Evolutionary conservation across 148 eudicot genomes (phyloP), one percentile per base, ranked within the genome.

Genomic region (Beta vulgaris): DNA sequence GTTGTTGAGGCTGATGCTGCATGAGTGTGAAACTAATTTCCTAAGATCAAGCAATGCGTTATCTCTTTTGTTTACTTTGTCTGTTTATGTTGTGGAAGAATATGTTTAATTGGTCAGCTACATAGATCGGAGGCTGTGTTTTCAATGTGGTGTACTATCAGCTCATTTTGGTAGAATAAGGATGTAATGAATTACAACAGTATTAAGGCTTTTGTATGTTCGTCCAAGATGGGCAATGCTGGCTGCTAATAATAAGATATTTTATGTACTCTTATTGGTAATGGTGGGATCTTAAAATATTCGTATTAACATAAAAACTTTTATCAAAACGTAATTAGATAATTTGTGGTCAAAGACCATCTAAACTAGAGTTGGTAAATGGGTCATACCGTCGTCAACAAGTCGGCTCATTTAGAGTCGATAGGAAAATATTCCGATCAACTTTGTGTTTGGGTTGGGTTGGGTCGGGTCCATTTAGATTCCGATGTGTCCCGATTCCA

Each of bases 131-230:
- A 9, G 39, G 18, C 49, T 68, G 37, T 68, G 25, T 12, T 42
- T 16, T 42, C 21, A 9, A 64, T 51, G 53, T 66, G 58, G 49
- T 53, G 35, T n/a, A n/a, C n/a, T n/a, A n/a, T 53, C 35, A 63
- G 71, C 43, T 55, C 25, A 54, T 76, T 75, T 67, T 70, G 79
- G 71, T 44, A 23, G 34, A 76, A 76, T 76, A 44, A 58, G 68
- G 72, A 69, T 39, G 34, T 34, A 35, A 18, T 44, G 57, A 49
- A 28, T 23, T 75, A 7, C 13, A 32, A 0, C n/a, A n/a, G n/a
- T n/a, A n/a, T n/a, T 12, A 49, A 42, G n/a, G 6, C 44, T 49
- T 49, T 34, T 48, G 60, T 49, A 32, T 48, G 77, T 63, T 46
- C 19, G 11, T 62, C 23, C 60, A 48, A 46, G 34, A 49, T 44